phyloP scores from a whole-genome alignment of 2,329 filamentous ascomycete species.

The Macrophomina phaseolina region DNA sequence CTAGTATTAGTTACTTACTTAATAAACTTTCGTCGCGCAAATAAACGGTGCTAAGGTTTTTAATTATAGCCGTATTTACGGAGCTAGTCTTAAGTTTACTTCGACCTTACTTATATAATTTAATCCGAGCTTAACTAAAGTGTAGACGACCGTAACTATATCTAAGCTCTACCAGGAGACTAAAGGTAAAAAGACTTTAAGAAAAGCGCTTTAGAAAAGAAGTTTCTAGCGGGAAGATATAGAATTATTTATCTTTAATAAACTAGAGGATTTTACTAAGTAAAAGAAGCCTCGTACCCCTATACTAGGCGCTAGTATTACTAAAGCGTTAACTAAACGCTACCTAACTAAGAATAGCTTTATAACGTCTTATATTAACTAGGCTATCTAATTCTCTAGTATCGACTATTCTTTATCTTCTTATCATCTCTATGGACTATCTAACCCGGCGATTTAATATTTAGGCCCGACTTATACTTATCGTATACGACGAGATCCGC shows the following conservation, averaged over 20 bases:
- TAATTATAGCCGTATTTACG: conserved; percentile 98
- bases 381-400: conserved; percentile 51
- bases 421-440: conserved; percentile 95
- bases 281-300: conserved; percentile 90
- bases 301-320: conserved; percentile 92
- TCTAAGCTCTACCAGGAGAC: conserved; percentile 84
- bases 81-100: conserved; percentile 94
- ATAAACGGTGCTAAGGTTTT: conserved; percentile 92
- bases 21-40: no score
- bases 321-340: conserved; percentile 87
- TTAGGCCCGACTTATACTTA: conserved; percentile 83
- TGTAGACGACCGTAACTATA: conserved; percentile 76
- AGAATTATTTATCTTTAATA: conserved; percentile 98
- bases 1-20: no score
- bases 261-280: conserved; percentile 95
- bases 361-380: conserved; percentile 96
- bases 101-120: conserved; percentile 90
- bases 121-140: conserved; percentile 82
- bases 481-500: conserved; percentile 96
- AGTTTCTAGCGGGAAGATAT: conserved; percentile 96
- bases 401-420: conserved; percentile 69
- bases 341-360: conserved; percentile 90
- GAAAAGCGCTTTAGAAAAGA: conserved; percentile 72
- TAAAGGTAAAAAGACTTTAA: conserved; percentile 84
- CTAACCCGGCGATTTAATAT: conserved; percentile 85